A percentile compares a stretch with the other conserved stretches of the same genome.
Conservation (phyloP, 768 basidiomycete species). For the Suillus subalutaceus region DNA sequence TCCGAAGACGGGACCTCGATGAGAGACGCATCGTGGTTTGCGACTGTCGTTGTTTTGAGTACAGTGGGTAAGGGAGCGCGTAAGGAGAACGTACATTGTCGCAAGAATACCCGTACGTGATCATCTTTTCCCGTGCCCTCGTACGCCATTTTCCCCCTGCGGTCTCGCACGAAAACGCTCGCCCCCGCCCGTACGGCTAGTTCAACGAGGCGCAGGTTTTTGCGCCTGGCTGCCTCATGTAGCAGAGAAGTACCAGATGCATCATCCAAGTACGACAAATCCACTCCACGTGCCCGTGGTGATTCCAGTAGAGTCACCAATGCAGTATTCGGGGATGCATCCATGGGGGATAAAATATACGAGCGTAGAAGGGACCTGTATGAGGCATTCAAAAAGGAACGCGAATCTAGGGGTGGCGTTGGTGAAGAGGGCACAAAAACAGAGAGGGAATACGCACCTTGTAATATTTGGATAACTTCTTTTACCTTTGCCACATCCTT, state of each 20-base stretch:
- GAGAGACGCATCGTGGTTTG: conserved; percentile 77
- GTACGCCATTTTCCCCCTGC: conserved; percentile 67
- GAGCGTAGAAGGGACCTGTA: conserved; percentile 73
- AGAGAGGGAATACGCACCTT: conserved; percentile 48
- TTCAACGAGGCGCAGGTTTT: conserved; percentile 81
- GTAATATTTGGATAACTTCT: conserved; percentile 66
- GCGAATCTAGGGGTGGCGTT: conserved; percentile 58
- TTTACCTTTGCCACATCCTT: conserved; percentile 73
- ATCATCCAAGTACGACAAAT: conserved; percentile 82
- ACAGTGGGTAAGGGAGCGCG: neutral
- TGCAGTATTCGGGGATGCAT: conserved; percentile 42
- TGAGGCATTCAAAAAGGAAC: conserved; percentile 71
- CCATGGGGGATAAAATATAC: conserved; percentile 66
- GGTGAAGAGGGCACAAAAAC: neutral
- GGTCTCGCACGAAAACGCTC: conserved; percentile 85
- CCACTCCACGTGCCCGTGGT: conserved; percentile 68
- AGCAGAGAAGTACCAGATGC: conserved; percentile 76
- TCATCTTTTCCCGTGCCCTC: conserved; percentile 81
- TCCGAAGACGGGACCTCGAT: conserved; percentile 53
- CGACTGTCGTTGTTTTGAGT: conserved; percentile 47
- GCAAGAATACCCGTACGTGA: conserved; percentile 76
- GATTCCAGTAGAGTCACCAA: conserved; percentile 65
- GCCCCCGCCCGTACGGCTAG: conserved; percentile 85
- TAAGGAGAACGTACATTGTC: conserved; percentile 65
- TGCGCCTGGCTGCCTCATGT: conserved; percentile 84